Base-by-base conservation (phyloP, 495 filamentous ascomycete species). In the Aspergillus biplanus region DNA sequence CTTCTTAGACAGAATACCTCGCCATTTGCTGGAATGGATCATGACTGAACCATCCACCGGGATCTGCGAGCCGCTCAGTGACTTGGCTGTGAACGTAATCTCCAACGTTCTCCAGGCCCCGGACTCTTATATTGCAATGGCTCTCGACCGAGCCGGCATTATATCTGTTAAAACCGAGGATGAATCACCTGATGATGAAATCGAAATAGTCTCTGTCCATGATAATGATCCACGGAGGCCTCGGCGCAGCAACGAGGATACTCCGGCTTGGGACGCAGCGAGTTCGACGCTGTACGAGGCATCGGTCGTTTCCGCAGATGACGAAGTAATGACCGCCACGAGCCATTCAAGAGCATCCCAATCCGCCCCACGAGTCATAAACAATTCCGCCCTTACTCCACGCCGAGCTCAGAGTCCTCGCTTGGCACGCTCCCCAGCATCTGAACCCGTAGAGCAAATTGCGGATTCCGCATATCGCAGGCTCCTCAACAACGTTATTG, bases 1-100 rank as follows among this genome's bases (percentile, higher is more conserved):
- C 52, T 80, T 78, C 60, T 32, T 56, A 48, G 69, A 57, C 13
- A 33, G 39, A 6, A 67, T 83, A 7, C 77, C 79, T 7, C 16
- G 50, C 9, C 58, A 59, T 3, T 60, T 83, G 8, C 46, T 65
- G 0, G 64, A 64, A 9, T 79, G 75, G 71, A 66, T 81, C 27
- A 73, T 79, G 71, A 66, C 60, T 7, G 69, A 73, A 32, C 67
- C 69, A 46, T 39, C 53, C 4, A 70, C 72, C 33, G 54, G 69
- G 39, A 70, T 65, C 16, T 57, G 39, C 12, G 57, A 63, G 7
- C 18, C 39, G 57, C 61, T 70, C 50, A 27, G 27, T 7, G 52
- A 66, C 47, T 47, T 61, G 48, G 59, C 33, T 33, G 39, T 60
- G 48, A 67, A 16, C 33, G 53, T 59, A 11, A 56, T 74, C 31